These are phyloP conservation scores for Metschnikowia arizonensis DNA, from an alignment of 805 yeast genomes.

Conservation along the genomic window DNA sequence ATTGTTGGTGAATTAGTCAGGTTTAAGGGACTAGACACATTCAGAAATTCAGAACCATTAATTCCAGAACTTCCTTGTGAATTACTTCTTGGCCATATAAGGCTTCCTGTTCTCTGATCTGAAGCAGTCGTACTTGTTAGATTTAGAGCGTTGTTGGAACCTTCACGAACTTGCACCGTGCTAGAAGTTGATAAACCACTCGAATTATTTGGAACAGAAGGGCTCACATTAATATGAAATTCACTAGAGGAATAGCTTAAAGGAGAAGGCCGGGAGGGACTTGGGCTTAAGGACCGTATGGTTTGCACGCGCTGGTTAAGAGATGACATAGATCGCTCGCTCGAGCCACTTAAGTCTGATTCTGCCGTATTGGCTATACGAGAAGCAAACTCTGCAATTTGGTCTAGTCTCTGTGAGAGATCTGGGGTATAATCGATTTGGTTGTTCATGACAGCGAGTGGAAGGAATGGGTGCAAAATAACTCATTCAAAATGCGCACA, in stretches of 20 bases:
- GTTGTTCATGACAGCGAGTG: slow-evolving; percentile 2
- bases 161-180: neutral
- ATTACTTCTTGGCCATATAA: neutral
- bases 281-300: slow-evolving; percentile 2
- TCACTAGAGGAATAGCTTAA: neutral
- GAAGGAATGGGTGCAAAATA: slow-evolving; percentile 2
- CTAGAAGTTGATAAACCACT: neutral
- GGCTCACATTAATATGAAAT: neutral
- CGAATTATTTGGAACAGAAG: neutral
- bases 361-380: slow-evolving; percentile 9
- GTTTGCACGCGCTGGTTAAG: slow-evolving; percentile 4
- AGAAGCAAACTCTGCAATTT: slow-evolving; percentile 25
- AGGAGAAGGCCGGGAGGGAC: slow-evolving; percentile 2
- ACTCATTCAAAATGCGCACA: neutral
- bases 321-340: neutral
- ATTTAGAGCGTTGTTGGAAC: neutral
- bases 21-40: neutral
- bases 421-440: slow-evolving; percentile 1
- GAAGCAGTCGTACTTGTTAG: neutral
- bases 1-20: neutral
- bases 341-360: slow-evolving; percentile 1
- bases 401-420: slow-evolving; percentile 21
- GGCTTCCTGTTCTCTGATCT: neutral
- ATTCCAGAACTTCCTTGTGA: neutral
- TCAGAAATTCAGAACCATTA: neutral